Percentiles rank a stretch among this genome's conserved stretches.
Evolutionary conservation across 768 basidiomycete species (phyloP).

Genomic region (Pleurotus sapidus): DNA sequence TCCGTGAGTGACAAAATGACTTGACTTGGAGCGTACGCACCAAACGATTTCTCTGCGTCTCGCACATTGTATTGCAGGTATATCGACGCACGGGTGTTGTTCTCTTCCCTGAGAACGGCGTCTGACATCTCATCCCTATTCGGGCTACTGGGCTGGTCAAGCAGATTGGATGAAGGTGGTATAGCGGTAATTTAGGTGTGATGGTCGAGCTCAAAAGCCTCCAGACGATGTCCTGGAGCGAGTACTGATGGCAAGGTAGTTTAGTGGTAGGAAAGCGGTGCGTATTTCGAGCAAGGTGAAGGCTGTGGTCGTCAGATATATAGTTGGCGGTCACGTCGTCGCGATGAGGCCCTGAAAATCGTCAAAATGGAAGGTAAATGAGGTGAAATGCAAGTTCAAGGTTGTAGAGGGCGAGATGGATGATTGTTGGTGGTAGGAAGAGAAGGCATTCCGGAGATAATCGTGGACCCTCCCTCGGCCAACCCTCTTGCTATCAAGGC

Average conservation of each 20-base stretch:
- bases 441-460: conserved; percentile 6
- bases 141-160: neutral
- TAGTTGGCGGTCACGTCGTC: neutral
- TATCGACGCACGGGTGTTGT: neutral
- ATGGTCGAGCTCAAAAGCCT: neutral
- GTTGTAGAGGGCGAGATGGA: conserved; percentile 1
- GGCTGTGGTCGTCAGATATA: neutral
- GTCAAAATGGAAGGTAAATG: neutral
- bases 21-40: neutral
- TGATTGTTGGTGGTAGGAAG: neutral
- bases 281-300: neutral
- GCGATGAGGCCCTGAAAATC: neutral
- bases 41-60: conserved; percentile 7
- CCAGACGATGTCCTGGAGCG: neutral
- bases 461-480: conserved; percentile 3
- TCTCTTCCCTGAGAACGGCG: neutral
- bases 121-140: conserved; percentile 7
- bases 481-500: conserved; percentile 2
- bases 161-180: neutral
- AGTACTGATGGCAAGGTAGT: neutral
- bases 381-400: neutral
- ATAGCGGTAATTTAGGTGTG: neutral
- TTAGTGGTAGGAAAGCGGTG: neutral
- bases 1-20: neutral
- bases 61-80: conserved; percentile 6